Base-by-base conservation (phyloP, 1,284 basidiomycete species). In the Ustilago crameri region DNA sequence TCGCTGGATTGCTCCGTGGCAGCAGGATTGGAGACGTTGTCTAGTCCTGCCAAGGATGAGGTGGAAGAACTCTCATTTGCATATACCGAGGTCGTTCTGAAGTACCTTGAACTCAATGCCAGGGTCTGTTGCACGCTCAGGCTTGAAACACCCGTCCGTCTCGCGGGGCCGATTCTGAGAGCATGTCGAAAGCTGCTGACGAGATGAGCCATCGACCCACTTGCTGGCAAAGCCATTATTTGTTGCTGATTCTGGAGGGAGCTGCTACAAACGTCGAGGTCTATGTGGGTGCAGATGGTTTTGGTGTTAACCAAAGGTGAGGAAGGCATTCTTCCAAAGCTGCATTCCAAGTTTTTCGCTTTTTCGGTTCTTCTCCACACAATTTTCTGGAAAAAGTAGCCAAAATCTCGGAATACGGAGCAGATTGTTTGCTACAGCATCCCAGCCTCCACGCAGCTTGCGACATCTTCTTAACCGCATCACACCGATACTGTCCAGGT, bases 361-460 rank as follows among this genome's bases (percentile, higher is more conserved):
- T 47, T 48, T 41, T 37, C 34, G 24, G 20, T 23, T 38, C 40
- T 60, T 60, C 64, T 67, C 64, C 53, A 61, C 64, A 56, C 50
- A n/a, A 41, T 12, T 12, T 32, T 35, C 9, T 27, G 3, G 20
- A 10, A 9, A 51, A 46, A 35, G 30, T 4, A 15, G 3, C 3
- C 10, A 20, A 37, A 51, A 54, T 34, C 32, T 56, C 58, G 65
- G 65, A 50, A 68, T 26, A 51, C 65, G 65, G 65, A 59, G 24
- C 23, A 37, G 41, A 12, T 30, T 5, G 12, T 5, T 12, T 30
- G 30, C 30, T 30, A 7, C 30, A 9, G n/a, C 43, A 44, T 51
- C 52, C 56, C 52, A 52, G 48, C 56, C n/a, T 51, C 40, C 20
- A 27, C 35, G 20, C 43, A 46, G 32, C 2, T 26, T 20, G 22